Conservation (phyloP, 1,284 basidiomycete species). For the Leccinum griseonigrum region DNA sequence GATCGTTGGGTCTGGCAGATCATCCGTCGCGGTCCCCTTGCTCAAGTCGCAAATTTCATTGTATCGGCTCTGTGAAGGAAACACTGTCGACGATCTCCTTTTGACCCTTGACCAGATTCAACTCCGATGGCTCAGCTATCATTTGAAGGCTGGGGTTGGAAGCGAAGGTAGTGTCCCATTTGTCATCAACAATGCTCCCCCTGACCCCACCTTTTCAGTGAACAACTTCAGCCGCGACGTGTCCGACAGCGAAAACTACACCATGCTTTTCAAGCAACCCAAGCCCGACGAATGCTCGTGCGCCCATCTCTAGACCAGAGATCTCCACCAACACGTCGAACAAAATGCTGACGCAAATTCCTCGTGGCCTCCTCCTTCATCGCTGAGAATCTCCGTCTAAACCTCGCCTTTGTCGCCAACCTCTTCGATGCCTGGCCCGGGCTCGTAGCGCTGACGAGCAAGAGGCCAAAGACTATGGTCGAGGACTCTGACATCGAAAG, state of each 20-base stretch:
- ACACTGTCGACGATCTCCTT: constrained; percentile 94
- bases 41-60: constrained; percentile 96
- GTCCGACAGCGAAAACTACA: constrained; percentile 96
- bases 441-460: constrained; percentile 92
- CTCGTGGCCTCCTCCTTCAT: constrained; percentile 90
- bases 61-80: constrained; percentile 92
- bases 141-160: constrained; percentile 93
- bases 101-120: constrained; percentile 97
- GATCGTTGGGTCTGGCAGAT: constrained; percentile 99
- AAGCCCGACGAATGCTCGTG: constrained; percentile 91
- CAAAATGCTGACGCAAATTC: constrained; percentile 98
- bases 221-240: constrained; percentile 97
- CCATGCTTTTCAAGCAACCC: constrained; percentile 91
- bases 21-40: constrained; percentile 90
- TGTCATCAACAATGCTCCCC: neutral
- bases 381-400: constrained; percentile 95
- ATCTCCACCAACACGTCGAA: constrained; percentile 84
- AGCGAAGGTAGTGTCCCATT: constrained; percentile 56
- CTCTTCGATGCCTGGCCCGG: constrained; percentile 98
- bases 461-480: constrained; percentile 80
- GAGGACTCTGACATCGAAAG: constrained; percentile 99
- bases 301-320: constrained; percentile 83
- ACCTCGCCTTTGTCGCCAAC: constrained; percentile 98
- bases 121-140: constrained; percentile 98
- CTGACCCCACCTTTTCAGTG: constrained; percentile 43